These are phyloP conservation scores for Apiospora aurea DNA, from an alignment of 2,329 filamentous ascomycete genomes.

Conservation along the genomic window DNA sequence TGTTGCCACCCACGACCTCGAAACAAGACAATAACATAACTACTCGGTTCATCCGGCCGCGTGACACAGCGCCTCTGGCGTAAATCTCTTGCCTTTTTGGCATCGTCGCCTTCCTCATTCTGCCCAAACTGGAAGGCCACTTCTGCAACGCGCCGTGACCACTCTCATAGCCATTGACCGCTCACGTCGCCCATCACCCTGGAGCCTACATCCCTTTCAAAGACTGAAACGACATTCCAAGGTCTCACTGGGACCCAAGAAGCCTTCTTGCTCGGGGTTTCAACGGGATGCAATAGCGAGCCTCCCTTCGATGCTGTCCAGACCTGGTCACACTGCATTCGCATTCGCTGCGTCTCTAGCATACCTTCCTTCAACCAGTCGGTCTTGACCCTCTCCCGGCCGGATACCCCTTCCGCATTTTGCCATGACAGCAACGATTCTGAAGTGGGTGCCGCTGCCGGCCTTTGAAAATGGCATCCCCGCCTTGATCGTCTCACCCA, in stretches of 20 bases:
- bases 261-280: no score
- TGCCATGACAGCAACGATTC: background rate
- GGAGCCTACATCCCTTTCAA: background rate
- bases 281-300: background rate
- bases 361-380: background rate
- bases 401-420: slow-evolving; percentile 3
- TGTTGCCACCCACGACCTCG: background rate
- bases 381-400: slow-evolving; percentile 1
- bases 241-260: no score
- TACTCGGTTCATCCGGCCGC: background rate
- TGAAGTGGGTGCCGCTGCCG: slow-evolving; percentile 57
- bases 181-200: background rate
- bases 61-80: background rate
- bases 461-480: slow-evolving; percentile 55
- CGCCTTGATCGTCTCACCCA: slow-evolving; percentile 67
- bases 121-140: slow-evolving; percentile 1
- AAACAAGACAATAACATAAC: background rate
- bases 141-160: slow-evolving; percentile 7
- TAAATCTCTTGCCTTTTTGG: background rate
- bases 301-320: background rate
- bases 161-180: background rate
- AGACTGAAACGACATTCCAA: background rate
- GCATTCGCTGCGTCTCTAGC: background rate
- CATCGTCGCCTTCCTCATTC: background rate
- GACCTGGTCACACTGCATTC: background rate